Evolutionary conservation across 306 rosid genomes (phyloP).

Genomic region (Prunus dulcis): DNA sequence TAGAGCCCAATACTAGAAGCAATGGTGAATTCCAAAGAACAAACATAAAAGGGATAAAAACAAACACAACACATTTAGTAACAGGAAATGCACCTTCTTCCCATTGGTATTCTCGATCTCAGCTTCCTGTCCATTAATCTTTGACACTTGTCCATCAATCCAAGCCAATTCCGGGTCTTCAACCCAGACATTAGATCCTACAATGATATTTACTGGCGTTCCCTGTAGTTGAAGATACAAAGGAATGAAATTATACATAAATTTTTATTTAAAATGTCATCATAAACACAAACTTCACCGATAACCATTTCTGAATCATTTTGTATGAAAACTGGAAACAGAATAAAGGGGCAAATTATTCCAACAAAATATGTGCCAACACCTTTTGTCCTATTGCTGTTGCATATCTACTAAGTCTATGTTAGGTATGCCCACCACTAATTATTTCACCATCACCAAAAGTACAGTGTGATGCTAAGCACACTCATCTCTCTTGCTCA

Average conservation of each 20-base stretch:
- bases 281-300: not conserved
- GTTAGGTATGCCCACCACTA: not conserved
- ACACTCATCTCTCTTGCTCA: not conserved
- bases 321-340: not conserved
- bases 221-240: conserved; percentile 55
- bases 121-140: conserved; percentile 72
- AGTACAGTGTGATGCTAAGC: not conserved
- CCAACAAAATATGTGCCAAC: not conserved
- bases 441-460: not conserved
- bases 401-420: not conserved
- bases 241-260: conserved; percentile 15
- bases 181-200: conserved; percentile 90
- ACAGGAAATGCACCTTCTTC: conserved; percentile 53
- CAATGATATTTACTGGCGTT: conserved; percentile 83
- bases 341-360: not conserved
- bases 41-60: not conserved
- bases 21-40: not conserved
- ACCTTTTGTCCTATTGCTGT: not conserved
- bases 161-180: conserved; percentile 73
- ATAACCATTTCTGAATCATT: not conserved
- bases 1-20: not conserved
- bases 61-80: conserved; percentile 4
- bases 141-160: conserved; percentile 74
- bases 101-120: conserved; percentile 63
- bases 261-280: not conserved